Conservation (phyloP, 2,329 filamentous ascomycete species). For the Blumeriella jaapii region DNA sequence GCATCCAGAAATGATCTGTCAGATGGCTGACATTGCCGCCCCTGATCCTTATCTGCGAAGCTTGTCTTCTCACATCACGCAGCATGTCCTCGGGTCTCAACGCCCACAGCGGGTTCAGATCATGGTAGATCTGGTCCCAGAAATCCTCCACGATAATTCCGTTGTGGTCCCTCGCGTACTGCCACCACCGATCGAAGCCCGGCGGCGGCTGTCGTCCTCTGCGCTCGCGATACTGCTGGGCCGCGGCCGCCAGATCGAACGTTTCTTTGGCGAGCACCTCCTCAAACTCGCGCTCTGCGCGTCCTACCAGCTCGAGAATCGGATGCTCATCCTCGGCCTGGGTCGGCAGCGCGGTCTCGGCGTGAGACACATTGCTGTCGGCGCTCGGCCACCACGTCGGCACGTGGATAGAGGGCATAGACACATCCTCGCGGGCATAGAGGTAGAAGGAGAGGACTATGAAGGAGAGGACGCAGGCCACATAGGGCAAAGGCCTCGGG, state of each 20-base stretch:
- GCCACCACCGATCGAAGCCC: conserved; percentile 47
- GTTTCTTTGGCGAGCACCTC: conserved; percentile 30
- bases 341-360: not conserved
- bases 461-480: conserved; percentile 6
- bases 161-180: conserved; percentile 39
- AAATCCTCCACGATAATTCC: conserved; percentile 48
- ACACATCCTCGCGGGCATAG: conserved; percentile 3
- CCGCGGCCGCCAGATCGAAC: conserved; percentile 32
- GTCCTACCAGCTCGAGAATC: conserved; percentile 33
- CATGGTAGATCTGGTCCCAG: conserved; percentile 42
- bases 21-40: conserved; percentile 37
- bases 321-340: conserved; percentile 27
- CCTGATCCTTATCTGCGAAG: conserved; percentile 47
- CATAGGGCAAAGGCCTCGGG: conserved; percentile 6
- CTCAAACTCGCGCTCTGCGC: conserved; percentile 30
- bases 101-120: conserved; percentile 36
- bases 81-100: conserved; percentile 35
- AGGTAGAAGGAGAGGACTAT: conserved; percentile 4
- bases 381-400: not conserved
- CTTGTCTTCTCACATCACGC: conserved; percentile 39
- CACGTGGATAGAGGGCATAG: not conserved
- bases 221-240: conserved; percentile 39
- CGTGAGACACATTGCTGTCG: not conserved
- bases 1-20: conserved; percentile 29
- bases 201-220: conserved; percentile 50